Evolutionary conservation across 2,329 filamentous ascomycete species (phyloP).

Genomic region (Aphanocladium album): DNA sequence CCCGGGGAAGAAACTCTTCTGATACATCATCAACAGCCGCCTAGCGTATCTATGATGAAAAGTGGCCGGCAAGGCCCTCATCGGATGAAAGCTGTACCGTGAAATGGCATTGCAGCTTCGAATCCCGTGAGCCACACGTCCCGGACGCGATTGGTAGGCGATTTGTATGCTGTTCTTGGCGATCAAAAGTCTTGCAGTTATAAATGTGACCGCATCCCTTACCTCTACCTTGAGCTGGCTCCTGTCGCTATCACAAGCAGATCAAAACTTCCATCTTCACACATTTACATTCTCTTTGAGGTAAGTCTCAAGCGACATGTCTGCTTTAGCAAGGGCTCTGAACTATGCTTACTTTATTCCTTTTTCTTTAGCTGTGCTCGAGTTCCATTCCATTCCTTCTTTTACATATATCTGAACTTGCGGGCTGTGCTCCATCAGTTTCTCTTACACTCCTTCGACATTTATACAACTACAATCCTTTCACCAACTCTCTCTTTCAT

Average conservation of each 20-base stretch:
- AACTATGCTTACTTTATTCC: background rate
- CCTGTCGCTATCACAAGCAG: slow-evolving; percentile 5
- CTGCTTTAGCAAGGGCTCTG: too few species aligned
- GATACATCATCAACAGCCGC: background rate
- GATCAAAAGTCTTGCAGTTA: background rate
- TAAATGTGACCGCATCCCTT: background rate
- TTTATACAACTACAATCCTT: slow-evolving; percentile 14
- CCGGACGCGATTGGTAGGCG: too few species aligned
- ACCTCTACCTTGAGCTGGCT: slow-evolving; percentile 16
- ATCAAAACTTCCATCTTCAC: slow-evolving; percentile 3
- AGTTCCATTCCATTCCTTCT: slow-evolving; percentile 17
- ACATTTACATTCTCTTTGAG: slow-evolving; percentile 11
- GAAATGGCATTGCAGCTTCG: background rate
- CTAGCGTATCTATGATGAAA: background rate
- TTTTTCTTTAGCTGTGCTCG: slow-evolving; percentile 7
- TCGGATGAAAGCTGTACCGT: slow-evolving; percentile 9
- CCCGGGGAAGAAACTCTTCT: slow-evolving; percentile 9
- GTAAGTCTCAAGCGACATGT: background rate
- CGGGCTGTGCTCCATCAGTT: slow-evolving; percentile 20
- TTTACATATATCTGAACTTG: slow-evolving; percentile 13
- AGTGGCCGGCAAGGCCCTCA: background rate
- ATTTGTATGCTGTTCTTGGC: background rate
- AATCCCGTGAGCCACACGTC: background rate
- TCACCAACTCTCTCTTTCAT: slow-evolving; percentile 19
- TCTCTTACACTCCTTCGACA: slow-evolving; percentile 23